Evolutionary conservation across 768 basidiomycete genomes (phyloP).

Genomic region (Amanita fuliginea): DNA sequence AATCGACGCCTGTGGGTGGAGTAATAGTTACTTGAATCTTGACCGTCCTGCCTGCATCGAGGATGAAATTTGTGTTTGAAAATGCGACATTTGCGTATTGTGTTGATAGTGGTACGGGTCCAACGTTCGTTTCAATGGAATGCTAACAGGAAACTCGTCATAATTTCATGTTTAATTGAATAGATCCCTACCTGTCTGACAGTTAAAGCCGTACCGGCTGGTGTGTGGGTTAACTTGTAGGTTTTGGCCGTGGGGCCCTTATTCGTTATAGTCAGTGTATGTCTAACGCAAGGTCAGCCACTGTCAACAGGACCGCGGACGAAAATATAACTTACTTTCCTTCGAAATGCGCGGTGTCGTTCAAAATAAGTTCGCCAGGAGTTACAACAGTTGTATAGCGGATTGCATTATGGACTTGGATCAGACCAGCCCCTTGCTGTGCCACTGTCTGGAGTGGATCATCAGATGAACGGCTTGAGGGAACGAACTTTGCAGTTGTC

Average conservation of each 20-base stretch:
- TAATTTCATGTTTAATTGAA: background rate
- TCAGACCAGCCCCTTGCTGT: slow-evolving; percentile 44
- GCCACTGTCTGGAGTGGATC: slow-evolving; percentile 34
- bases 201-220: slow-evolving; percentile 34
- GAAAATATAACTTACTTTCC: slow-evolving; percentile 20
- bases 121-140: slow-evolving; percentile 22
- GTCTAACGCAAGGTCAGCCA: slow-evolving; percentile 15
- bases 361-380: slow-evolving; percentile 39
- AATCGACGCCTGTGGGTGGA: slow-evolving; percentile 28
- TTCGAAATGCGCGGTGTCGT: slow-evolving; percentile 43
- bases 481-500: slow-evolving; percentile 31
- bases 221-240: slow-evolving; percentile 32
- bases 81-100: slow-evolving; percentile 31
- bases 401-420: slow-evolving; percentile 49
- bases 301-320: background rate
- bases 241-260: slow-evolving; percentile 23
- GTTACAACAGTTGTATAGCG: slow-evolving; percentile 33
- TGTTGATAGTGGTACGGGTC: slow-evolving; percentile 34
- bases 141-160: slow-evolving; percentile 12
- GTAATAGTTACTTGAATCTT: slow-evolving; percentile 28
- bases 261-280: slow-evolving; percentile 35
- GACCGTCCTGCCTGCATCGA: slow-evolving; percentile 25
- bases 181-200: slow-evolving; percentile 18
- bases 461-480: slow-evolving; percentile 27
- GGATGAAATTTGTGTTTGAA: slow-evolving; percentile 25